phyloP scores from a whole-genome alignment of 768 basidiomycete species.

The Grammothele lineata region DNA sequence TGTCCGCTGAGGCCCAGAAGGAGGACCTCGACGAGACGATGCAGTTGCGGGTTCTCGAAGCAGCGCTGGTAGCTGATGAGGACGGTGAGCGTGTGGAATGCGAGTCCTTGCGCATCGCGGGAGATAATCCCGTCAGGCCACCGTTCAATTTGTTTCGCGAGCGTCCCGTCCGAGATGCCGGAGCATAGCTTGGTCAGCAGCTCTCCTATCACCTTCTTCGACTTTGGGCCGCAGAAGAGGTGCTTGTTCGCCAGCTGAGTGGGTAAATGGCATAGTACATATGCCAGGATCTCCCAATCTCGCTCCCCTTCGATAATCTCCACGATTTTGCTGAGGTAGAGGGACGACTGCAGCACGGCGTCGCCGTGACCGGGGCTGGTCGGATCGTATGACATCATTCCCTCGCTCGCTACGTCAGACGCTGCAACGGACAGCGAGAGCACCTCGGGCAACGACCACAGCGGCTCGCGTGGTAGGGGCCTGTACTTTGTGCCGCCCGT shows the following conservation, averaged over 20 bases:
- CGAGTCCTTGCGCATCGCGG: constrained; percentile 83
- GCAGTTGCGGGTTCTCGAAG: constrained; percentile 59
- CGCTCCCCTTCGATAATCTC: constrained; percentile 67
- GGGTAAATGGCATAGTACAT: constrained; percentile 87
- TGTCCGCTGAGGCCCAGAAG: constrained; percentile 66
- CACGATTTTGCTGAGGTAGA: constrained; percentile 62
- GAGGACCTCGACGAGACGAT: constrained; percentile 71
- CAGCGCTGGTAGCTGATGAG: constrained; percentile 82
- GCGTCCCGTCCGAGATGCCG: constrained; percentile 52
- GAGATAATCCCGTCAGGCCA: constrained; percentile 62
- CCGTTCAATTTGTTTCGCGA: constrained; percentile 52
- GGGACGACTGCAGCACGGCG: constrained; percentile 66
- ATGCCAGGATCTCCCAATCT: constrained; percentile 93
- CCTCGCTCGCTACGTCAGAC: constrained; percentile 62
- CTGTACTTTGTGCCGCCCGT: constrained; percentile 22
- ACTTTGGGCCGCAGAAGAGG: constrained; percentile 87
- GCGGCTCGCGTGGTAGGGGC: constrained; percentile 31
- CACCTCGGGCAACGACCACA: constrained; percentile 71
- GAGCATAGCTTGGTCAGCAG: constrained; percentile 67
- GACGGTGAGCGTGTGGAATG: constrained; percentile 83
- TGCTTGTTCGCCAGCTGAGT: constrained; percentile 93
- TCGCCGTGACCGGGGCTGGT: constrained; percentile 33
- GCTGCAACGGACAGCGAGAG: constrained; percentile 52
- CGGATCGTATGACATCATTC: constrained; percentile 62
- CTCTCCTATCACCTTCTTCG: constrained; percentile 55